Base-by-base conservation (phyloP, 2,329 filamentous ascomycete species). In the Zasmidium cellare region DNA sequence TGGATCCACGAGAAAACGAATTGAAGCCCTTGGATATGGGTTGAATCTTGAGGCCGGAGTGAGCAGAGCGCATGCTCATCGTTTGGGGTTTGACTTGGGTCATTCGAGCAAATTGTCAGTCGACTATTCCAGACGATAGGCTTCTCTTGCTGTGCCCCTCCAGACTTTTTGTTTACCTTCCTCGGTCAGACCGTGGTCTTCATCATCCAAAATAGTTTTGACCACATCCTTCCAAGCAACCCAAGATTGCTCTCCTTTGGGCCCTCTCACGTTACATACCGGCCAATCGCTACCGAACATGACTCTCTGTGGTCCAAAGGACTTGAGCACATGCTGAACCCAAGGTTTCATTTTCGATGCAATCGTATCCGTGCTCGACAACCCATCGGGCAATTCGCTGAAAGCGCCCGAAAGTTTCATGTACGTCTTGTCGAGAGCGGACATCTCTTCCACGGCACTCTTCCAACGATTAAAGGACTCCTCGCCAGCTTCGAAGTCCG, bases 201-300 rank as follows among this genome's bases (percentile, higher is more conserved):
- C 25, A 25, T 65, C 63, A 12, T 76, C 70, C 55, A 92, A 83
- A 66, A 90, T 80, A 62, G 79, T 79, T 61, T 87, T 84, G 18
- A 96, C 88, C 1, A 94, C 79, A 19, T 79, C 79, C 62, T 79
- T 84, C 92, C 92, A 97, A 66, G 87, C 84, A 35, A 77, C 76
- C 91, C 92, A 96, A 28, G 89, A 86, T 20, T 79, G 75, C 49
- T 81, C 77, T 45, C 79, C 80, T 0, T 74, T 75, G 0, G 81
- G 81, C 2, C 82, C 83, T 0, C 84, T 84, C 31, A 91, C 77
- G 61, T 91, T 92, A 76, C 91, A 96, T 0, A 97, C 88, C 1
- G 93, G 92, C 93, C 93, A 97, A 74, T 97, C 92, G 63, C 89
- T 92, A 22, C 88, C 92, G 74, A 94, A 97, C 87, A 97, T 92